Evolutionary conservation across 176 grass and related monocot genomes (phyloP).

Genomic region (Oryza coarctata): DNA sequence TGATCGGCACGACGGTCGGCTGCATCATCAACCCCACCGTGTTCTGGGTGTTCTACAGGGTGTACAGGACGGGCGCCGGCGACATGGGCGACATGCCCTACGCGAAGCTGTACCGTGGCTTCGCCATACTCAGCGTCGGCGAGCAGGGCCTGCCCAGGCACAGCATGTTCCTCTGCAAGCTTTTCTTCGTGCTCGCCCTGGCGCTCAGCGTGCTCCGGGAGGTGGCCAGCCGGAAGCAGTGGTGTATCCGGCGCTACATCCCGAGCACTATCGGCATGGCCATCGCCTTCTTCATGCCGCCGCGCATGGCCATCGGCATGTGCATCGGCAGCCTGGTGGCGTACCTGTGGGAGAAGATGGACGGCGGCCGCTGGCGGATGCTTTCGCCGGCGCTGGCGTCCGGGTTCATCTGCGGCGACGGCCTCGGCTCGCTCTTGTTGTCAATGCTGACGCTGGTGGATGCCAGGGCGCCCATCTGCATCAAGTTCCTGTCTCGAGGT

Average conservation of each 20-base stretch:
- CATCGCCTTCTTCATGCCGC: slow-evolving; percentile 48
- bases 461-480: slow-evolving; percentile 50
- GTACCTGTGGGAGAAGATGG: slow-evolving; percentile 35
- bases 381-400: slow-evolving; percentile 45
- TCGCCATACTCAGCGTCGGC: slow-evolving; percentile 55
- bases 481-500: slow-evolving; percentile 57
- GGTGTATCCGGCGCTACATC: slow-evolving; percentile 33
- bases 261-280: slow-evolving; percentile 53
- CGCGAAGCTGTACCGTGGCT: slow-evolving; percentile 48
- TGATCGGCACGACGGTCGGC: slow-evolving; percentile 43
- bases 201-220: slow-evolving; percentile 30
- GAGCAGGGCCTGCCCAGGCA: slow-evolving; percentile 39
- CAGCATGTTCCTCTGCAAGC: slow-evolving; percentile 32
- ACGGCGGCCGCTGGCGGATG: neutral
- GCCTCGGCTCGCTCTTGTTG: slow-evolving; percentile 42
- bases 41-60: slow-evolving; percentile 63
- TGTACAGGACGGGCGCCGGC: slow-evolving; percentile 10
- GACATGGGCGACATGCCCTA: slow-evolving; percentile 44
- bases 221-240: neutral
- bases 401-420: slow-evolving; percentile 55
- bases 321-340: slow-evolving; percentile 44
- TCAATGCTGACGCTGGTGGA: slow-evolving; percentile 35
- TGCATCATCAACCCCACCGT: slow-evolving; percentile 50
- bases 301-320: slow-evolving; percentile 54
- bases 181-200: slow-evolving; percentile 37